phyloP scores from a whole-genome alignment of 371 early-diverging fungal genomes.

The Rhizopus stolonifer region DNA sequence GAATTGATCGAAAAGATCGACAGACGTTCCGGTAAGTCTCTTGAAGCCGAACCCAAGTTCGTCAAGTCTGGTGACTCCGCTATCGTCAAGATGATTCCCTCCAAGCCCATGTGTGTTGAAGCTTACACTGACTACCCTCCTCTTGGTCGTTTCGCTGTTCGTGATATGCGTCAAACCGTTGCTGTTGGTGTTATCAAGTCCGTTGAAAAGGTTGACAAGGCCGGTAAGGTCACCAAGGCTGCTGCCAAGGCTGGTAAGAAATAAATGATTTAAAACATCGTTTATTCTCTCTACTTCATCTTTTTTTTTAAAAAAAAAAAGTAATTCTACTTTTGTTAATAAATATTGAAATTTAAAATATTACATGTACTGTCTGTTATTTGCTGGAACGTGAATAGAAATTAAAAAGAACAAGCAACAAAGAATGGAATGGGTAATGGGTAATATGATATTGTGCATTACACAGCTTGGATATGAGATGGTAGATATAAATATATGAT shows the following conservation, averaged over 20 bases:
- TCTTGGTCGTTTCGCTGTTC: slow-evolving; percentile 96
- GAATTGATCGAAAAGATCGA: slow-evolving; percentile 94
- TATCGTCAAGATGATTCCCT: slow-evolving; percentile 92
- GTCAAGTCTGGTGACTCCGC: slow-evolving; percentile 95
- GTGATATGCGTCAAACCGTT: slow-evolving; percentile 95
- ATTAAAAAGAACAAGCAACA: too few species aligned
- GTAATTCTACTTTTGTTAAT: too few species aligned
- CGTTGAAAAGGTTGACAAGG: slow-evolving; percentile 80
- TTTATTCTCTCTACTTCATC: too few species aligned
- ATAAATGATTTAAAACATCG: slow-evolving; percentile 47
- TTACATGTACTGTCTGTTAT: too few species aligned
- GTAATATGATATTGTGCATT: too few species aligned
- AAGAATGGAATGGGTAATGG: too few species aligned
- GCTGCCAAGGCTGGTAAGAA: slow-evolving; percentile 74
- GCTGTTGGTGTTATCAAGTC: slow-evolving; percentile 96
- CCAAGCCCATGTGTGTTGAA: slow-evolving; percentile 97
- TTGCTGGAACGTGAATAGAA: too few species aligned
- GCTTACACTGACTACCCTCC: slow-evolving; percentile 90
- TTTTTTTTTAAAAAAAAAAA: too few species aligned
- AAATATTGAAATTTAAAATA: too few species aligned
- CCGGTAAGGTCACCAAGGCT: slow-evolving; percentile 66
- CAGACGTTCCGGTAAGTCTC: slow-evolving; percentile 85
- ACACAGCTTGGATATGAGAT: too few species aligned
- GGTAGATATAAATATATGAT: too few species aligned
- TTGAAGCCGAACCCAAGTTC: slow-evolving; percentile 65